phyloP scores from a whole-genome alignment of 2,329 filamentous ascomycete genomes.

The Rosellinia necatrix region DNA sequence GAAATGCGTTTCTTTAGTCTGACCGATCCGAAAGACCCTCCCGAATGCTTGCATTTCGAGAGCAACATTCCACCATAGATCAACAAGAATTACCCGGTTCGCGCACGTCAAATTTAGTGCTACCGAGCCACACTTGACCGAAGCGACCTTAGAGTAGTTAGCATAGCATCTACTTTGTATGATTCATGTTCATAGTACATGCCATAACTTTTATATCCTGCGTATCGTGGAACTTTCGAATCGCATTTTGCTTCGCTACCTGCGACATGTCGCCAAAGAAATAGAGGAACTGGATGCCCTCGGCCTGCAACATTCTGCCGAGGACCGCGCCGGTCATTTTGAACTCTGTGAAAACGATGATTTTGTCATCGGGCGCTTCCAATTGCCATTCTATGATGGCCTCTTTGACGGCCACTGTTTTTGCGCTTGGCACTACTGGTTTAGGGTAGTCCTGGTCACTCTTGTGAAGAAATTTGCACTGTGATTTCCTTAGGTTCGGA shows the following conservation, averaged over 20 bases:
- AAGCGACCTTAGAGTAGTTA: slow-evolving; percentile 39
- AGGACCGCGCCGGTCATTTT: slow-evolving; percentile 41
- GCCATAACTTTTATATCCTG: slow-evolving; percentile 42
- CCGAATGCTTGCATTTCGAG: slow-evolving; percentile 65
- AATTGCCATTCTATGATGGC: slow-evolving; percentile 16
- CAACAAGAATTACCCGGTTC: slow-evolving; percentile 59
- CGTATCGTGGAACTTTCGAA: slow-evolving; percentile 33
- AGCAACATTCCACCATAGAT: slow-evolving; percentile 66
- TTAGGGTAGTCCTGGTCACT: slow-evolving; percentile 6
- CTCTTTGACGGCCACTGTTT: slow-evolving; percentile 21
- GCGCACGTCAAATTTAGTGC: slow-evolving; percentile 49
- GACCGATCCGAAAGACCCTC: slow-evolving; percentile 68
- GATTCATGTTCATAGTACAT: too few relatives aligned
- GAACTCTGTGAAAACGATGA: slow-evolving; percentile 24
- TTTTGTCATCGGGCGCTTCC: slow-evolving; percentile 26
- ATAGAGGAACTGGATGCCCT: slow-evolving; percentile 45
- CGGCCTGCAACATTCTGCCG: slow-evolving; percentile 42
- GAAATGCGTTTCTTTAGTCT: slow-evolving; percentile 62
- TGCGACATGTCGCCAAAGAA: slow-evolving; percentile 38
- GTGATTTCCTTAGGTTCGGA: background rate
- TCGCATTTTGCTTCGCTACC: slow-evolving; percentile 21
- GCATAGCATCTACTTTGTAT: background rate
- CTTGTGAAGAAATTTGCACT: slow-evolving; percentile 11
- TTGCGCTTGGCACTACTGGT: slow-evolving; percentile 16
- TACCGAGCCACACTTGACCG: slow-evolving; percentile 43